A percentile compares a stretch with the other conserved stretches of the same genome.
Evolutionary conservation across 2,329 filamentous ascomycete species (phyloP).

Genomic region (Alternaria sp.): DNA sequence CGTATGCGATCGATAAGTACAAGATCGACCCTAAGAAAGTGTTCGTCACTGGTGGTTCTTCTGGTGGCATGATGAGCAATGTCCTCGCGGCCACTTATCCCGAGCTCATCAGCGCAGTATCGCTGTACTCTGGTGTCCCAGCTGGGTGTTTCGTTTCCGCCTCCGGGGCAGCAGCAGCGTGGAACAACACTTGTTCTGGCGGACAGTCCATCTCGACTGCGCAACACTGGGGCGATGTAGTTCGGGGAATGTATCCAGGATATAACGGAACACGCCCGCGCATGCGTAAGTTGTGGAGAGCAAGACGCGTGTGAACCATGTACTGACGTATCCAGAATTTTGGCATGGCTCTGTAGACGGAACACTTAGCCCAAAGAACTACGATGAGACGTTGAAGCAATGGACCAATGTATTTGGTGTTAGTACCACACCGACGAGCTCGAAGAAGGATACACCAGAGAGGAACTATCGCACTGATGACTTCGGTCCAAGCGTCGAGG

Average conservation of each 20-base stretch:
- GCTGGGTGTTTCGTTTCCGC: slow-evolving; percentile 63
- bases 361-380: slow-evolving; percentile 63
- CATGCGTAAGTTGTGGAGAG: slow-evolving; percentile 47
- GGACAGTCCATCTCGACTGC: slow-evolving; percentile 58
- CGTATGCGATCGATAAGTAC: slow-evolving; percentile 63
- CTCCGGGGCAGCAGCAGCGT: slow-evolving; percentile 54
- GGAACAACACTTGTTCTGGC: slow-evolving; percentile 63
- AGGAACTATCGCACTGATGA: slow-evolving; percentile 42
- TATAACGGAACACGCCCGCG: slow-evolving; percentile 62
- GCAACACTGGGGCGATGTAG: slow-evolving; percentile 60
- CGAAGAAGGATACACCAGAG: slow-evolving; percentile 39
- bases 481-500: slow-evolving; percentile 38
- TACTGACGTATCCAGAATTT: slow-evolving; percentile 52
- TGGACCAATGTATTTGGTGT: slow-evolving; percentile 46
- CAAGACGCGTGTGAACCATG: not conserved
- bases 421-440: slow-evolving; percentile 31
- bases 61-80: slow-evolving; percentile 55
- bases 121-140: slow-evolving; percentile 63
- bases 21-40: slow-evolving; percentile 61
- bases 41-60: slow-evolving; percentile 64
- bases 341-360: slow-evolving; percentile 65
- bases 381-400: slow-evolving; percentile 60
- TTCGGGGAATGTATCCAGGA: slow-evolving; percentile 60
- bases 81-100: slow-evolving; percentile 63
- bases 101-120: slow-evolving; percentile 62